A percentile compares a stretch with the other conserved stretches of the same genome.
Conservation (phyloP, 83 land plant species). For the Diphasiastrum complanatum region DNA sequence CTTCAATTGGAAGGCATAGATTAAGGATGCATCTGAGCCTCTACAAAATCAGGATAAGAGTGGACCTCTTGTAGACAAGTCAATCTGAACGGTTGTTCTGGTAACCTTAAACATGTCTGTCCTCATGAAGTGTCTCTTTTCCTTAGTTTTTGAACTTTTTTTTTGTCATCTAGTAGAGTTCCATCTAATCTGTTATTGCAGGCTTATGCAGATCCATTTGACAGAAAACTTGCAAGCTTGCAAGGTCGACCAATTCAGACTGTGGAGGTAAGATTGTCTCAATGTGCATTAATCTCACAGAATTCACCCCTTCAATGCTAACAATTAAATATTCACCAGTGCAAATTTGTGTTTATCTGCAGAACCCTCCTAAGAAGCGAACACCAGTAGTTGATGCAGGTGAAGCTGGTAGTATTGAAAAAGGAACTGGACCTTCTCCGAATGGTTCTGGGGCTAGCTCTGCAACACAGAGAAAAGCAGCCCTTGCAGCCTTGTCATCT, state of each 20-base stretch:
- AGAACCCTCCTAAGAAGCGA: conserved; percentile 20
- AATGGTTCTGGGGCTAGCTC: conserved; percentile 28
- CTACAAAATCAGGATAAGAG: too few species aligned
- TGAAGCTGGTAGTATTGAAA: conserved; percentile 20
- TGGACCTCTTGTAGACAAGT: too few species aligned
- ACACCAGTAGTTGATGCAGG: conserved; percentile 10
- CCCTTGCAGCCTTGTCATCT: conserved; percentile 63
- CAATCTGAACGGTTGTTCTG: too few species aligned
- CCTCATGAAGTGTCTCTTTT: not conserved
- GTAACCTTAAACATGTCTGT: too few species aligned
- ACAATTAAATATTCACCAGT: not conserved
- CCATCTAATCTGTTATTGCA: too few species aligned
- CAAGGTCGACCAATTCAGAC: conserved; percentile 41
- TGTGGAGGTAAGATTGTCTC: conserved; percentile 37
- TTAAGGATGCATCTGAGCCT: too few species aligned
- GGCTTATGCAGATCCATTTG: conserved; percentile 66
- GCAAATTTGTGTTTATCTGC: not conserved
- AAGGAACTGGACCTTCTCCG: conserved; percentile 38
- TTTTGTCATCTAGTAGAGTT: too few species aligned
- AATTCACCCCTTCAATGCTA: not conserved
- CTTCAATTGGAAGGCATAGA: too few species aligned
- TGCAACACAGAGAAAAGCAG: conserved; percentile 74
- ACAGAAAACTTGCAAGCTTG: conserved; percentile 48
- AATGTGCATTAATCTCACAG: not conserved
- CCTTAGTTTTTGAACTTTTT: not conserved